These are phyloP conservation scores for Geranium incanum DNA, from an alignment of 441 rosid species.

Conservation along the genomic window DNA sequence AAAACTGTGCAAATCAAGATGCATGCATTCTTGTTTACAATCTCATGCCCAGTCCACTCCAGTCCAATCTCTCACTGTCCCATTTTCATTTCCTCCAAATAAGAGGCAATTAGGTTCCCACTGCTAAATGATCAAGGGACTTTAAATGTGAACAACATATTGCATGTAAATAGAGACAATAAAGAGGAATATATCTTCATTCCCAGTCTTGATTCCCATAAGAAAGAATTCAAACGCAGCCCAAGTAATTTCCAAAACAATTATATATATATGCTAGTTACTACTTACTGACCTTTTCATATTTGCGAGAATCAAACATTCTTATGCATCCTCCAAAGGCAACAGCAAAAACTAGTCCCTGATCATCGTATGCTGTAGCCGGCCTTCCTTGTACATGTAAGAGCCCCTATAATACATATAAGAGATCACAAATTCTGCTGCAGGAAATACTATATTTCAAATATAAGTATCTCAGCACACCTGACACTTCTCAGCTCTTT, in stretches of 20 bases:
- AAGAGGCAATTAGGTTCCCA: no score
- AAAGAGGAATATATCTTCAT: no score
- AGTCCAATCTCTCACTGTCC: no score
- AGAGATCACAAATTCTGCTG: background rate
- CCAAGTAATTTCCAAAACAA: background rate
- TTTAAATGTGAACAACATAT: no score
- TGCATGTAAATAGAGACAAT: no score
- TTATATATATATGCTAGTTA: background rate
- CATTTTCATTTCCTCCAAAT: no score
- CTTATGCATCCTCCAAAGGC: conserved; percentile 86
- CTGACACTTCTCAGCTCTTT: conserved; percentile 92
- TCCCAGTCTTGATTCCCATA: no score
- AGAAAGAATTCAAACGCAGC: no score
- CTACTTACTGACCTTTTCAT: conserved; percentile 57
- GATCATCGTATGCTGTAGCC: conserved; percentile 92
- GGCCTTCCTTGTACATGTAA: conserved; percentile 92
- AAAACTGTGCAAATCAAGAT: background rate
- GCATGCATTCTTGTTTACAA: background rate
- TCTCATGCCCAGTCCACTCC: no score
- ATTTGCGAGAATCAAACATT: conserved; percentile 86
- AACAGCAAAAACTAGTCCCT: conserved; percentile 76
- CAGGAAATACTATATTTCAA: background rate
- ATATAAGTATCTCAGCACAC: conserved; percentile 24
- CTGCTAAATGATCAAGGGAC: no score
- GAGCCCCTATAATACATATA: conserved; percentile 50